Conservation (phyloP, 2,329 filamentous ascomycete genomes). For the Gaeumannomyces tritici region DNA sequence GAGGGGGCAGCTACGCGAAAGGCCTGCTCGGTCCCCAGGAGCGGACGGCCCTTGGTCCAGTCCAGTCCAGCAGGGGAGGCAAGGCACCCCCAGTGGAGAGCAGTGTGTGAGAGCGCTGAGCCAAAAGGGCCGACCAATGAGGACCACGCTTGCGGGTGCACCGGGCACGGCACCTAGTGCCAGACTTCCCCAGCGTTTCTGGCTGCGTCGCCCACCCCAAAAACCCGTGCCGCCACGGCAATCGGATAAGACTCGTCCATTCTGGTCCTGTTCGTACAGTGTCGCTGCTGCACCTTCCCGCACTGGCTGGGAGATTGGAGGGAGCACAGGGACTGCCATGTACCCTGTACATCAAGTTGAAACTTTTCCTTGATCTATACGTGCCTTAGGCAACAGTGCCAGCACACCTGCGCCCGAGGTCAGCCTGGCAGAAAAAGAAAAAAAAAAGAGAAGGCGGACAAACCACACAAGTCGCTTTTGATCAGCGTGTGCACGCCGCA, state of each 20-base stretch:
- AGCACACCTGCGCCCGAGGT: background rate
- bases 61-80: background rate
- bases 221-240: background rate
- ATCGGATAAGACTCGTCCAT: background rate
- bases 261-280: background rate
- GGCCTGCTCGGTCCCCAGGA: background rate
- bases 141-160: background rate
- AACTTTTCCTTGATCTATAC: background rate
- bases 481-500: background rate
- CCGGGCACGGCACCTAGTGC: background rate
- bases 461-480: background rate
- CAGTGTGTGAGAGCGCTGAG: constrained; percentile 1
- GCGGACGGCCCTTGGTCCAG: background rate
- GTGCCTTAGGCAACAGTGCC: background rate
- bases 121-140: constrained; percentile 2
- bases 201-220: background rate
- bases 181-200: background rate
- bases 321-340: background rate
- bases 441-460: background rate
- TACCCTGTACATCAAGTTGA: background rate
- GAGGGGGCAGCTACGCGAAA: constrained; percentile 3
- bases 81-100: background rate
- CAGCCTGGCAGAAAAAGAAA: background rate
- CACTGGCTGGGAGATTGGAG: background rate
- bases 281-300: background rate